Conservation (phyloP, 768 basidiomycete genomes). For the Tephrocybe sp. region DNA sequence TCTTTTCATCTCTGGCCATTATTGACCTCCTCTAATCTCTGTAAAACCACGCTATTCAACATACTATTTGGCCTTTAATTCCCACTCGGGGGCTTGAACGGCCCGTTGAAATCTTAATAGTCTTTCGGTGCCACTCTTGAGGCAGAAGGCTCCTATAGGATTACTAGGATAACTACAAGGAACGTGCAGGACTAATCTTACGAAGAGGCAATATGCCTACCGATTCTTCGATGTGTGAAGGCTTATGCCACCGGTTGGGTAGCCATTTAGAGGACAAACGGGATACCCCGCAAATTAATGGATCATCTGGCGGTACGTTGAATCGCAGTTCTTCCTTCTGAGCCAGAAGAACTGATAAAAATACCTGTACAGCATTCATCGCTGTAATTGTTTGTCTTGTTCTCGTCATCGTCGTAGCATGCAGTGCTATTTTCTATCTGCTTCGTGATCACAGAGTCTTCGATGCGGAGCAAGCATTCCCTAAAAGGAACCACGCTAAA, state of each 20-base stretch:
- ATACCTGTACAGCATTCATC: conserved; percentile 48
- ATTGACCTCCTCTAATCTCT: no score
- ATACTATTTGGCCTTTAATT: no score
- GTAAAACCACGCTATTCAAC: no score
- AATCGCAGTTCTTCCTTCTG: not conserved
- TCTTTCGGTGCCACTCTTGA: no score
- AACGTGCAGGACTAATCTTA: no score
- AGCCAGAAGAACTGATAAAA: not conserved
- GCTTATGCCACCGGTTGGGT: not conserved
- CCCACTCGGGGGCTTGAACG: no score
- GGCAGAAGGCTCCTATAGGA: no score
- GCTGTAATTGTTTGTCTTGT: conserved; percentile 54
- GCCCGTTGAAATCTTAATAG: no score
- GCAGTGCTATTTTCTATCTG: conserved; percentile 53
- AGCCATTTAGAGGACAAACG: conserved; percentile 20
- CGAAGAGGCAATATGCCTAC: not conserved
- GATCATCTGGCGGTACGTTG: conserved; percentile 47
- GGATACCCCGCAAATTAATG: conserved; percentile 45
- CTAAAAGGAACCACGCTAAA: conserved; percentile 17
- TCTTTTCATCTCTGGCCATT: no score
- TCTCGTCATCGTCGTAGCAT: conserved; percentile 51
- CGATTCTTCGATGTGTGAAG: not conserved
- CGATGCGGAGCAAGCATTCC: conserved; percentile 33
- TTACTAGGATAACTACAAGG: no score
- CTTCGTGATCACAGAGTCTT: conserved; percentile 47